These are phyloP conservation scores for Blastobotrys buckinghamii DNA, from an alignment of 1,139 yeast species.

Conservation along the genomic window DNA sequence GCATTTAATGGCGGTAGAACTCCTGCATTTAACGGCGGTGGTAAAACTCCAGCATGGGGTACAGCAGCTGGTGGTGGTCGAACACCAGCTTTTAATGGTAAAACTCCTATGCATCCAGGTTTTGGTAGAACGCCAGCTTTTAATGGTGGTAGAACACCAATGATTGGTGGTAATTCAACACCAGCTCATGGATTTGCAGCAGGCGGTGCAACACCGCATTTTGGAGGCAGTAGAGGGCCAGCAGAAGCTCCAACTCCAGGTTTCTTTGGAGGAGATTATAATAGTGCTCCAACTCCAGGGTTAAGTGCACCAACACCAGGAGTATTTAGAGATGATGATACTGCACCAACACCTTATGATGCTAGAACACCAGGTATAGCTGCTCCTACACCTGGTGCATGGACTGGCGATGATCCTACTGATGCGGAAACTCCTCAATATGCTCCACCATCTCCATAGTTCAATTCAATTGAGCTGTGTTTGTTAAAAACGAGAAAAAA, in stretches of 20 bases:
- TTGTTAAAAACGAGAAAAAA: too few relatives aligned
- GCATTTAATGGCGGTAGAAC: slow-evolving; percentile 34
- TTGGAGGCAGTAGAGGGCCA: slow-evolving; percentile 39
- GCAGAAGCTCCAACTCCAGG: slow-evolving; percentile 45
- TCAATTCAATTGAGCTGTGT: not conserved
- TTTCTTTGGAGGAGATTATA: slow-evolving; percentile 31
- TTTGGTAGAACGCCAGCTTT: slow-evolving; percentile 38
- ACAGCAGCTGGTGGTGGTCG: slow-evolving; percentile 25
- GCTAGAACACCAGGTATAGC: slow-evolving; percentile 40
- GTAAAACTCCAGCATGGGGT: slow-evolving; percentile 42
- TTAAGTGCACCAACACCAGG: slow-evolving; percentile 37
- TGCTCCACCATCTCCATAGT: slow-evolving; percentile 34
- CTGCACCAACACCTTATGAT: slow-evolving; percentile 40
- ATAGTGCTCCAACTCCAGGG: slow-evolving; percentile 42
- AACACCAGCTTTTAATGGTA: slow-evolving; percentile 36
- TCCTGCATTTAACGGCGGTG: slow-evolving; percentile 38
- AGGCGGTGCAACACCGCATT: slow-evolving; percentile 41
- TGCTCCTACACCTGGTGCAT: slow-evolving; percentile 38
- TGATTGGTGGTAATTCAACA: slow-evolving; percentile 35
- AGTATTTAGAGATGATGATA: slow-evolving; percentile 37
- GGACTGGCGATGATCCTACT: slow-evolving; percentile 34
- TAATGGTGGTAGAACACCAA: slow-evolving; percentile 39
- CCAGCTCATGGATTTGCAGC: slow-evolving; percentile 41
- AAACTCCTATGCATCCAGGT: slow-evolving; percentile 47
- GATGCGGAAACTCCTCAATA: slow-evolving; percentile 34